Conservation (phyloP, 441 rosid species). For the Pelargonium cotyledonis region DNA sequence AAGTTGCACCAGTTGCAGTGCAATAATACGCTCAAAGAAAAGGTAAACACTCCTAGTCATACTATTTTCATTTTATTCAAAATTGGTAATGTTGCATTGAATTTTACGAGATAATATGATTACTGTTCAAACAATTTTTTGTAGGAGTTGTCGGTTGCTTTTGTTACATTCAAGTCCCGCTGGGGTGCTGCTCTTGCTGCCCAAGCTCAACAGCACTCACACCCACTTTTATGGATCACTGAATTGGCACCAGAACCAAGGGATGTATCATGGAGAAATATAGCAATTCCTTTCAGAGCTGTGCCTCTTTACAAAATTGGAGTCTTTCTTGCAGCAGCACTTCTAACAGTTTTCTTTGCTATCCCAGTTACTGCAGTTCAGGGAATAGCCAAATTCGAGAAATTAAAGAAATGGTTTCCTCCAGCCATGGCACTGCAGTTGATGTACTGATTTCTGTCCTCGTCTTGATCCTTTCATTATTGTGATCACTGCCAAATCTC, state of each 20-base stretch:
- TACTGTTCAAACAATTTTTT: slow-evolving; percentile 2
- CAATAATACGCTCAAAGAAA: slow-evolving; percentile 46
- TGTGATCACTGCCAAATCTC: not conserved
- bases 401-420: slow-evolving; percentile 81
- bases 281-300: slow-evolving; percentile 46
- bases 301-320: slow-evolving; percentile 56
- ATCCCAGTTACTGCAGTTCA: slow-evolving; percentile 90
- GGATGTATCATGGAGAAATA: slow-evolving; percentile 73
- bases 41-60: slow-evolving; percentile 33
- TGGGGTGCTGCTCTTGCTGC: slow-evolving; percentile 62
- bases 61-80: not conserved
- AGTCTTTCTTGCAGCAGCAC: slow-evolving; percentile 60
- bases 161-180: slow-evolving; percentile 73
- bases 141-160: slow-evolving; percentile 76
- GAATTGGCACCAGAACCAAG: slow-evolving; percentile 85
- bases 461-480: not conserved
- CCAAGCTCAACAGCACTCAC: slow-evolving; percentile 73
- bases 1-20: slow-evolving; percentile 45
- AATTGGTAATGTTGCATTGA: not conserved
- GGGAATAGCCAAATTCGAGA: slow-evolving; percentile 85
- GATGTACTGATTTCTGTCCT: slow-evolving; percentile 42
- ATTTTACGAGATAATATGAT: not conserved
- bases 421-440: slow-evolving; percentile 75
- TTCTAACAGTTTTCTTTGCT: slow-evolving; percentile 77
- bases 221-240: slow-evolving; percentile 68